These are phyloP conservation scores for Starmera dryadoides DNA, from an alignment of 805 yeast genomes.

Conservation along the genomic window DNA sequence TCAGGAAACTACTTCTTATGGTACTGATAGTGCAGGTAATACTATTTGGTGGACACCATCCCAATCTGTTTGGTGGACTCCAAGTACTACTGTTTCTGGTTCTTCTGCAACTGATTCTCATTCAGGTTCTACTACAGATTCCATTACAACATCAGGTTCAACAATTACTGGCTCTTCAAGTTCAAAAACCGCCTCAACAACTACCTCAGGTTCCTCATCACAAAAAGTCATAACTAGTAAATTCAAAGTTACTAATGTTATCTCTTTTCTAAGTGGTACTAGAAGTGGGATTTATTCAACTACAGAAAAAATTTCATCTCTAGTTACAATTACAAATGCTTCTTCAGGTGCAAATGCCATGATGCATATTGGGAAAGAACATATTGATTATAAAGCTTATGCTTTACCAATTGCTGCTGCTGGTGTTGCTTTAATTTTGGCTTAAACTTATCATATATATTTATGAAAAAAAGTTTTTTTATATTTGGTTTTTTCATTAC, in stretches of 20 bases:
- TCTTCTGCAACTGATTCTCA: background rate
- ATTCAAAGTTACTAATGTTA: background rate
- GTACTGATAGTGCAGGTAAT: background rate
- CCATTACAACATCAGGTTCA: background rate
- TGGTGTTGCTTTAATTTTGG: slow-evolving; percentile 1
- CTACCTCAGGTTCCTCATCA: background rate
- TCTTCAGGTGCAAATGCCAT: slow-evolving; percentile 1
- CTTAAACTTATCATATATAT: too few relatives aligned
- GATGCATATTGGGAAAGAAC: background rate
- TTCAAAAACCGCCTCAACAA: background rate
- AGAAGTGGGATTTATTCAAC: background rate
- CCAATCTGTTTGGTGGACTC: slow-evolving; percentile 7
- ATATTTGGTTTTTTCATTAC: background rate
- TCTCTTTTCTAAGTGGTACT: background rate
- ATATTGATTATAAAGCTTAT: background rate
- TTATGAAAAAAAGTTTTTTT: too few relatives aligned
- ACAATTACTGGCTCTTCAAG: background rate
- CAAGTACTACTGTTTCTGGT: background rate
- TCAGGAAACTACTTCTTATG: background rate
- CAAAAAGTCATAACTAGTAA: background rate
- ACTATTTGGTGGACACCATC: slow-evolving; percentile 8
- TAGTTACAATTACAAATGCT: background rate
- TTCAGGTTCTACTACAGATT: background rate
- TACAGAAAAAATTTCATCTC: background rate
- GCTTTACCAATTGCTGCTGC: background rate